Conservation (phyloP, 2,329 filamentous ascomycete genomes). For the Fusarium sp. region DNA sequence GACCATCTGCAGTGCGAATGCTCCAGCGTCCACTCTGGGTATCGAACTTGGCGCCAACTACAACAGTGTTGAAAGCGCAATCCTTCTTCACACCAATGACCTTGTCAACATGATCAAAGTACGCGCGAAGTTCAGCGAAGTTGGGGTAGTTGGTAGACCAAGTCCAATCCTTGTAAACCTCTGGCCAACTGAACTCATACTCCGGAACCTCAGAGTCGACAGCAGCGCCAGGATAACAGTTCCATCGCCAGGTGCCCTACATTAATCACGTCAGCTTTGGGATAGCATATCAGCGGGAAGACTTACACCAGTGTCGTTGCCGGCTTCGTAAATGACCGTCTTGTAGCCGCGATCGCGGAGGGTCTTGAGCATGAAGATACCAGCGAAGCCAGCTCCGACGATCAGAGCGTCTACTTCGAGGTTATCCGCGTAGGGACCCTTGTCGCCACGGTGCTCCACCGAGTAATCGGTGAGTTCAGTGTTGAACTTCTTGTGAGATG, state of each 20-base stretch:
- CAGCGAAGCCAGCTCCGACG: slow-evolving; percentile 62
- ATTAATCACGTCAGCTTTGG: no score
- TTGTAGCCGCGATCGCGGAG: slow-evolving; percentile 64
- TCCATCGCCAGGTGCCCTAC: slow-evolving; percentile 61
- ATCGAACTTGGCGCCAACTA: slow-evolving; percentile 66
- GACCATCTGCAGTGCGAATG: slow-evolving; percentile 64
- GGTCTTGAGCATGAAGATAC: slow-evolving; percentile 65
- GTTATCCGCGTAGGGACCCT: slow-evolving; percentile 58
- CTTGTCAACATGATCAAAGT: slow-evolving; percentile 72
- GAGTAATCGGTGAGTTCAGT: slow-evolving; percentile 58
- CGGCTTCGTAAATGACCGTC: slow-evolving; percentile 66
- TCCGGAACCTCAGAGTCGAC: slow-evolving; percentile 68
- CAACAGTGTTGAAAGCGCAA: slow-evolving; percentile 67
- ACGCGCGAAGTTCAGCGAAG: slow-evolving; percentile 65
- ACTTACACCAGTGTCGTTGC: slow-evolving; percentile 60
- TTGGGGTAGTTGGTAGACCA: slow-evolving; percentile 67
- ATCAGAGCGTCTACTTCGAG: slow-evolving; percentile 61
- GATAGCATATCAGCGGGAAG: no score
- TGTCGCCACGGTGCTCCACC: slow-evolving; percentile 44
- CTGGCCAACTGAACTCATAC: slow-evolving; percentile 67
- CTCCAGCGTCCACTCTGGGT: slow-evolving; percentile 62
- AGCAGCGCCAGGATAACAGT: slow-evolving; percentile 66
- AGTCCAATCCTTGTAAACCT: slow-evolving; percentile 67
- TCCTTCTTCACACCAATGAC: slow-evolving; percentile 69
- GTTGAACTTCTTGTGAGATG: slow-evolving; percentile 55